Evolutionary conservation across 2,329 filamentous ascomycete genomes (phyloP).

Genomic region (Fusarium lyarnte): DNA sequence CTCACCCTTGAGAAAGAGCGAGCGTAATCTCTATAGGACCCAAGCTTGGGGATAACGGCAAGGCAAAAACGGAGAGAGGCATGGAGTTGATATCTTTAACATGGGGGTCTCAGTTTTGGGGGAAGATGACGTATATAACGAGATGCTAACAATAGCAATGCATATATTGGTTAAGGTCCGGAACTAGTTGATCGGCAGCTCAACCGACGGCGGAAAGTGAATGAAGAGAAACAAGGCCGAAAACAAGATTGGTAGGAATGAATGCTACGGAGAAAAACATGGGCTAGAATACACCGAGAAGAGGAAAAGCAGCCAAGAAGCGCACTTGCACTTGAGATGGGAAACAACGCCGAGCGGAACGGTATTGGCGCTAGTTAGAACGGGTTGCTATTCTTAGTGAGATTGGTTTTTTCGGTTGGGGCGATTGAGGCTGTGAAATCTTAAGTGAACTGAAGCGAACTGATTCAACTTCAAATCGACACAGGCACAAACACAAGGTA

Average conservation of each 20-base stretch:
- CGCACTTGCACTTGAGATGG: slow-evolving; percentile 39
- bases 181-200: background rate
- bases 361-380: slow-evolving; percentile 28
- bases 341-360: slow-evolving; percentile 29
- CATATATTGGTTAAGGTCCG: background rate
- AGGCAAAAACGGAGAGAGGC: background rate
- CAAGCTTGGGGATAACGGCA: background rate
- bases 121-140: slow-evolving; percentile 12
- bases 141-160: slow-evolving; percentile 28
- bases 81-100: background rate
- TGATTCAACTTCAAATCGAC: slow-evolving; percentile 2
- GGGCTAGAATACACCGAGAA: slow-evolving; percentile 32
- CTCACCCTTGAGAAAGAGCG: background rate
- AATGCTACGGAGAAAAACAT: background rate
- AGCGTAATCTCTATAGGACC: background rate
- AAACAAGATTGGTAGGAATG: slow-evolving; percentile 8
- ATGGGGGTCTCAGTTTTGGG: slow-evolving; percentile 4
- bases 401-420: slow-evolving; percentile 23
- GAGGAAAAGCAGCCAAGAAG: slow-evolving; percentile 10
- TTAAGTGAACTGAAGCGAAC: background rate
- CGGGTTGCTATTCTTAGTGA: slow-evolving; percentile 41
- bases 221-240: background rate
- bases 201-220: background rate
- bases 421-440: slow-evolving; percentile 43
- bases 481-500: slow-evolving; percentile 7